Conservation (phyloP, 1,139 yeast species). For the Protomyces pachydermus region DNA sequence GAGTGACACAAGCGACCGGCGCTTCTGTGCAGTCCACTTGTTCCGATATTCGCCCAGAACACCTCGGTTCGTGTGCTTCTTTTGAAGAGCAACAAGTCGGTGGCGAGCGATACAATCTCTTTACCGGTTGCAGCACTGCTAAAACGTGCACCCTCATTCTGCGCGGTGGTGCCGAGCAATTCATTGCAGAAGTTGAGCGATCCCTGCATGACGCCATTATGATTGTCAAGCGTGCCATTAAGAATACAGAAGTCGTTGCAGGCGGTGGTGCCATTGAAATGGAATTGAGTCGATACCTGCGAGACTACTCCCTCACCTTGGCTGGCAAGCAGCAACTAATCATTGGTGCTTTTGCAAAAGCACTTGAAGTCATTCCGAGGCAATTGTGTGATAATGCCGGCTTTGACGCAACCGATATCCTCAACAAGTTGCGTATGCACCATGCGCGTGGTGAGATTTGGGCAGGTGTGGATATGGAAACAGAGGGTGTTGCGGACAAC, state of each 20-base stretch:
- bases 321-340: constrained; percentile 95
- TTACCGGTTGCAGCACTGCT: constrained; percentile 86
- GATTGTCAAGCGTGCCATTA: constrained; percentile 94
- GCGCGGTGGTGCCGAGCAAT: constrained; percentile 98
- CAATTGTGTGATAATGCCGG: constrained; percentile 98
- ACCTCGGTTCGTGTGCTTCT: constrained; percentile 76
- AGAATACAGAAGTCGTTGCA: constrained; percentile 81
- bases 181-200: constrained; percentile 96
- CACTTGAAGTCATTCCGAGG: constrained; percentile 92
- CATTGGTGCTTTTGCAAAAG: constrained; percentile 86
- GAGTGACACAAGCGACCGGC: constrained; percentile 92
- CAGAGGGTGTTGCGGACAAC: constrained; percentile 76
- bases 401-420: constrained; percentile 86
- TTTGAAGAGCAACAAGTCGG: constrained; percentile 97
- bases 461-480: constrained; percentile 88
- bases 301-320: constrained; percentile 80
- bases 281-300: constrained; percentile 84
- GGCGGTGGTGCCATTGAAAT: constrained; percentile 99
- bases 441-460: constrained; percentile 90
- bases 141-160: constrained; percentile 87
- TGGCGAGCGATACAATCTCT: constrained; percentile 85
- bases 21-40: constrained; percentile 86
- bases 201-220: constrained; percentile 96
- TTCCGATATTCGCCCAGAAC: constrained; percentile 63
- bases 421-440: constrained; percentile 83